Evolutionary conservation across 805 yeast species (phyloP), one percentile per base, ranked within the genome.

Genomic region (Starmera caribaea): DNA sequence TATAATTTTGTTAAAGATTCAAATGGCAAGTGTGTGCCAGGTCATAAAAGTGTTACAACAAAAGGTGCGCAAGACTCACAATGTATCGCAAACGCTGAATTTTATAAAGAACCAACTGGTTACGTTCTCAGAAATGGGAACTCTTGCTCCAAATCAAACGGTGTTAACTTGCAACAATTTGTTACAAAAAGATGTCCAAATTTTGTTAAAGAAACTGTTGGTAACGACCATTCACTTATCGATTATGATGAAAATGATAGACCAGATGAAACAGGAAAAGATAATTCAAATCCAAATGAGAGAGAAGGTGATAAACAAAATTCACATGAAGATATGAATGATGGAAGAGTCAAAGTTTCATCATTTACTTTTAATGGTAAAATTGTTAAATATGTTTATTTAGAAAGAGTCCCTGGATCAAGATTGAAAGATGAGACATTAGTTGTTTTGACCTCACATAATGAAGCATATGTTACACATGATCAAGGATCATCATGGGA

Each of bases 401-500:
- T 84, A 41, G 80, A 79, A 37, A 46, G 58, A 37, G 50, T 49
- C 8, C 42, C 45, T 16, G 58, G 58, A 10, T 52, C 73, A 2
- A 62, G 66, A 2, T 42, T 61, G 37, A 68, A 66, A 21, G 84
- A 78, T 45, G 89, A 83, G 52, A 74, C 88, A 0, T 55, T 90
- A 8, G 54, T 90, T 13, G 60, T 84, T 7, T 62, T 74, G 37
- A 81, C 90, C 0, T 55, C 61, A 21, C 63, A 67, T 11, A 66
- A 72, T 35, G 62, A 64, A 5, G 71, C 78, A 3, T 81, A 65
- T 49, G 70, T 85, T 8, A 83, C 96, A 0, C 80, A 73, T 49
- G 79, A 87, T 55, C 58, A 54, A 37, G 58, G 58, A 26, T 51
- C 53, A n/a, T 42, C 54, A 9, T 53, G 59, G 59, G 57, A 53